Conservation (phyloP, 2,329 filamentous ascomycete species). For the Erysiphe pisi region DNA sequence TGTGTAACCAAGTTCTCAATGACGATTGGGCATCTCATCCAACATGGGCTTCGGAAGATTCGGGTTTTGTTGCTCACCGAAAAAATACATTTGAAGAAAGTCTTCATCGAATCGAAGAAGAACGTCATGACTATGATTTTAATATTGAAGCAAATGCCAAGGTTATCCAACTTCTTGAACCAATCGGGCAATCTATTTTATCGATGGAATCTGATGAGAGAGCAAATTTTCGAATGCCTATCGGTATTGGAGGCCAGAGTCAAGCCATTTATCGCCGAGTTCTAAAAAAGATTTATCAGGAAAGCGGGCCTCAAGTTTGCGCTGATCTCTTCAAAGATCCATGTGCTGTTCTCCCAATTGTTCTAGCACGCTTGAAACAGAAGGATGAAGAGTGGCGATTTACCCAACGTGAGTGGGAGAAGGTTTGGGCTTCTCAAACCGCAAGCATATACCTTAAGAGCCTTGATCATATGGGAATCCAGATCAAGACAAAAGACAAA, state of each 20-base stretch:
- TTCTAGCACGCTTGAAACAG: conserved; percentile 81
- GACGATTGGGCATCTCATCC: conserved; percentile 98
- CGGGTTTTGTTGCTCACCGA: conserved; percentile 90
- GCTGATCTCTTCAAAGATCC: conserved; percentile 76
- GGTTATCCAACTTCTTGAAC: conserved; percentile 91
- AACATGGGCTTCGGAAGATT: conserved; percentile 97
- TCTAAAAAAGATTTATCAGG: conserved; percentile 94
- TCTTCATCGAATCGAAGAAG: conserved; percentile 91
- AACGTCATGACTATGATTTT: conserved; percentile 97
- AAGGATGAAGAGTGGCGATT: conserved; percentile 98
- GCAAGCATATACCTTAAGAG: conserved; percentile 92
- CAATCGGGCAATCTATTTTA: conserved; percentile 80
- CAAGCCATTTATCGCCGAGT: conserved; percentile 95
- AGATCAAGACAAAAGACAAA: conserved; percentile 81
- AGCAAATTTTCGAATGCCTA: conserved; percentile 64
- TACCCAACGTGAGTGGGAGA: conserved; percentile 95
- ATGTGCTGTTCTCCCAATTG: conserved; percentile 75
- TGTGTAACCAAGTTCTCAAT: conserved; percentile 87
- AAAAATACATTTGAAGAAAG: conserved; percentile 95
- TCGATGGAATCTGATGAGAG: conserved; percentile 65
- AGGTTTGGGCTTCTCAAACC: conserved; percentile 95
- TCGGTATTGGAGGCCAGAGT: conserved; percentile 79
- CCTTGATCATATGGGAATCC: conserved; percentile 90
- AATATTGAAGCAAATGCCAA: conserved; percentile 93
- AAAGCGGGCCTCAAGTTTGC: conserved; percentile 74